Conservation (phyloP, 225 moss, liverwort and hornwort species). For the Climacium dendroides region DNA sequence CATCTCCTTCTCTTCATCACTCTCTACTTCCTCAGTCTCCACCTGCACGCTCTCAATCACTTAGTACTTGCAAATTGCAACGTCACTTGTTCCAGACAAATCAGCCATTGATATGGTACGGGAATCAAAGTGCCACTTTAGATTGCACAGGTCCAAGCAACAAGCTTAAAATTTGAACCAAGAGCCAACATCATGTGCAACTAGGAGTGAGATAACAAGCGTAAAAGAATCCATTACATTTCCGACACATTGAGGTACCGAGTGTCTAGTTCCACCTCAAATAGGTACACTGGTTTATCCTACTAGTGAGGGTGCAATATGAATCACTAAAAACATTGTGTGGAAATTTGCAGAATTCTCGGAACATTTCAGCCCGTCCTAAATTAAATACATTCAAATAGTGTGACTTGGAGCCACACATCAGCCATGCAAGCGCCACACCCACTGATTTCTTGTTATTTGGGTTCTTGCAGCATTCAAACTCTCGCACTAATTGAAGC, state of each 20-base stretch:
- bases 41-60: background rate
- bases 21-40: constrained; percentile 12
- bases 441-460: background rate
- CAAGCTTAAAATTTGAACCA: background rate
- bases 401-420: background rate
- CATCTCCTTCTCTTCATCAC: constrained; percentile 4
- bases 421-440: background rate
- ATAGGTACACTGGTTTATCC: background rate
- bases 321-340: background rate
- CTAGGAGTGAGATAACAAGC: background rate
- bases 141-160: background rate
- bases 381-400: background rate
- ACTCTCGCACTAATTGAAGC: background rate
- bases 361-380: background rate
- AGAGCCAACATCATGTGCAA: background rate
- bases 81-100: background rate
- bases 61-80: background rate
- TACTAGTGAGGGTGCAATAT: no score
- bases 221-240: background rate
- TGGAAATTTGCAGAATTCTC: background rate
- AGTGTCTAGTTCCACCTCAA: background rate
- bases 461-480: background rate
- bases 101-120: background rate
- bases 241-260: background rate
- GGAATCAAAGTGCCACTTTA: background rate